These are phyloP conservation scores for Candida nemodendra DNA, from an alignment of 805 yeast species.

Conservation along the genomic window DNA sequence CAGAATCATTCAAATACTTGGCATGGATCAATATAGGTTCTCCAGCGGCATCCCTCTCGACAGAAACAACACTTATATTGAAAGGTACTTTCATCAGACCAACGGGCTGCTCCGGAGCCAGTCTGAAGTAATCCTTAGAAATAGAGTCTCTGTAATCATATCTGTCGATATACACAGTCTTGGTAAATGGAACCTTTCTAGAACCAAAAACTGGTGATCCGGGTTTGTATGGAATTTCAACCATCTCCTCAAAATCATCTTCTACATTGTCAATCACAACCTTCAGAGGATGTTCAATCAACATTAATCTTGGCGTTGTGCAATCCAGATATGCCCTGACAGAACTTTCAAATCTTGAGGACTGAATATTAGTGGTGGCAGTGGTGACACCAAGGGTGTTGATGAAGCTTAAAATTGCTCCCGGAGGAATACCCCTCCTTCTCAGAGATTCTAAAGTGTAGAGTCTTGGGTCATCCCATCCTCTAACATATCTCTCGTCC, in stretches of 20 bases:
- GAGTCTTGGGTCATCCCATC: slow-evolving; percentile 98
- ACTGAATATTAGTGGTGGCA: slow-evolving; percentile 87
- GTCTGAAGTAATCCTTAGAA: slow-evolving; percentile 78
- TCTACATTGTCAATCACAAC: slow-evolving; percentile 79
- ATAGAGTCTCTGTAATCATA: slow-evolving; percentile 76
- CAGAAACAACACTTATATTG: slow-evolving; percentile 68
- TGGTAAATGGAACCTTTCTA: slow-evolving; percentile 72
- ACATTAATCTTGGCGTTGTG: slow-evolving; percentile 92
- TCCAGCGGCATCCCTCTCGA: slow-evolving; percentile 63
- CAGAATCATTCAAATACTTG: slow-evolving; percentile 67
- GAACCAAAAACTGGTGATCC: slow-evolving; percentile 76
- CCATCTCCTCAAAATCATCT: slow-evolving; percentile 67
- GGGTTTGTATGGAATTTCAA: slow-evolving; percentile 86
- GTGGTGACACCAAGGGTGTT: slow-evolving; percentile 97
- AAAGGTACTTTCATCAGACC: slow-evolving; percentile 91
- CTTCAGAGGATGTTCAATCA: slow-evolving; percentile 82
- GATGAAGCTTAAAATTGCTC: slow-evolving; percentile 89
- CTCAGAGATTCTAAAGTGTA: slow-evolving; percentile 91
- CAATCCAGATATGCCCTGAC: slow-evolving; percentile 85
- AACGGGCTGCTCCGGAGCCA: slow-evolving; percentile 92
- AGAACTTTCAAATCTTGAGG: slow-evolving; percentile 82
- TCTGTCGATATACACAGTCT: slow-evolving; percentile 79
- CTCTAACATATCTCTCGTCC: slow-evolving; percentile 76
- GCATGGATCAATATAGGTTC: slow-evolving; percentile 70
- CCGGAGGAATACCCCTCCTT: slow-evolving; percentile 99